Conservation (phyloP, 345 rosid genomes). For the Kandelia obovata region DNA sequence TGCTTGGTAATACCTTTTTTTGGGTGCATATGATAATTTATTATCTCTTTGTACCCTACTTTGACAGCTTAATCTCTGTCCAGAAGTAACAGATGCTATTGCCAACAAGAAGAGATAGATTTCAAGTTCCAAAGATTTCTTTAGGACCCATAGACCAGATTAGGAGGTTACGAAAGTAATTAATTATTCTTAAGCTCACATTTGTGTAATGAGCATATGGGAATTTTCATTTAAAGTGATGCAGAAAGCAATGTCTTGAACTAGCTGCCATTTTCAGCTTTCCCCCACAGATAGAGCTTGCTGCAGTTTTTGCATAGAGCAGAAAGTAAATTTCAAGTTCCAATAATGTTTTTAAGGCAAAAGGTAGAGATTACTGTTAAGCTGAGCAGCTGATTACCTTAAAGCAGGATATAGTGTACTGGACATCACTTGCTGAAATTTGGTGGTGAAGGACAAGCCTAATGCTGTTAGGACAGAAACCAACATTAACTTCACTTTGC, state of each 20-base stretch:
- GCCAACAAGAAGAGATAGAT: too few relatives aligned
- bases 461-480: slow-evolving; percentile 39
- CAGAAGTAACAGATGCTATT: too few relatives aligned
- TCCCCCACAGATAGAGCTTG: slow-evolving; percentile 33
- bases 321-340: not conserved
- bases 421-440: slow-evolving; percentile 68
- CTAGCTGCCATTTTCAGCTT: slow-evolving; percentile 35
- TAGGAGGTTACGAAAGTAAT: too few relatives aligned
- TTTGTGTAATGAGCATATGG: not conserved
- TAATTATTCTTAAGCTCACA: too few relatives aligned
- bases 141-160: too few relatives aligned
- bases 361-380: not conserved
- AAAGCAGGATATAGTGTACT: slow-evolving; percentile 58
- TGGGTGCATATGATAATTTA: too few relatives aligned
- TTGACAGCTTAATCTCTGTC: too few relatives aligned
- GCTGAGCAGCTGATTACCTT: slow-evolving; percentile 57
- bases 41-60: too few relatives aligned
- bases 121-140: too few relatives aligned
- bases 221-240: not conserved
- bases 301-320: slow-evolving; percentile 30
- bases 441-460: slow-evolving; percentile 86
- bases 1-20: too few relatives aligned
- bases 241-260: slow-evolving; percentile 2
- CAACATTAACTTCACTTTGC: not conserved
- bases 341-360: not conserved